Evolutionary conservation across 768 basidiomycete species (phyloP), one percentile per base, ranked within the genome.

Genomic region (Serendipita indica): DNA sequence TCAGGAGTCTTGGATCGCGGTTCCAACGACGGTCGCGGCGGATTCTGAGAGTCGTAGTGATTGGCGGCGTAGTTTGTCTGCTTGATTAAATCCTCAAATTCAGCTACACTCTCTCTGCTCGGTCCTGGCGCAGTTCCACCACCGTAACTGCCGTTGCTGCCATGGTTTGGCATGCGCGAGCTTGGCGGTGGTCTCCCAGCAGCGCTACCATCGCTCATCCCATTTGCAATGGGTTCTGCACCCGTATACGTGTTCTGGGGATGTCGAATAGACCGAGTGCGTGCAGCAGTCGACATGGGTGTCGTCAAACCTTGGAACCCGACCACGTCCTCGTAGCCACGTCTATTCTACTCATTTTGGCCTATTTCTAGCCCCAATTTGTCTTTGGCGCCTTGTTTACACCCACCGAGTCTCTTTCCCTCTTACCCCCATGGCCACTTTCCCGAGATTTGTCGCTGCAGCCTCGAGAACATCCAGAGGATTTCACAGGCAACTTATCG

Each of bases 1-100:
- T 54, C 49, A n/a, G 49, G 49, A 4, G 49, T 54, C 25, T 54
- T 54, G 22, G 49, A 54, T 20, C 49, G 41, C 18, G 49, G 49
- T 54, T 18, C 16, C 22, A 20, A 20, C n/a, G 49, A 33, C 49
- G 49, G n/a, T 18, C 22, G 20, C 10, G 32, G 49, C 16, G 49
- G 49, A n/a, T n/a, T n/a, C 49, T 54, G 49, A 54, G 49, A 54
- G n/a, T 54, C 49, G 49, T 28, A 22, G 32, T 30, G 22, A 30
- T 27, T 27, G 32, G 20, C 30, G 10, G 30, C 20, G 49, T 54
- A 54, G 32, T 20, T 30, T 20, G 49, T 28, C 32, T 54, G 49
- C 16, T 54, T 25, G 7, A 22, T 16, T 25, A 54, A 54, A 30
- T 54, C 49, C 32, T 20, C 30, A 54, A 54, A 54, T 25, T 54